Base-by-base conservation (phyloP, 768 basidiomycete species). In the Boletellus ananas region DNA sequence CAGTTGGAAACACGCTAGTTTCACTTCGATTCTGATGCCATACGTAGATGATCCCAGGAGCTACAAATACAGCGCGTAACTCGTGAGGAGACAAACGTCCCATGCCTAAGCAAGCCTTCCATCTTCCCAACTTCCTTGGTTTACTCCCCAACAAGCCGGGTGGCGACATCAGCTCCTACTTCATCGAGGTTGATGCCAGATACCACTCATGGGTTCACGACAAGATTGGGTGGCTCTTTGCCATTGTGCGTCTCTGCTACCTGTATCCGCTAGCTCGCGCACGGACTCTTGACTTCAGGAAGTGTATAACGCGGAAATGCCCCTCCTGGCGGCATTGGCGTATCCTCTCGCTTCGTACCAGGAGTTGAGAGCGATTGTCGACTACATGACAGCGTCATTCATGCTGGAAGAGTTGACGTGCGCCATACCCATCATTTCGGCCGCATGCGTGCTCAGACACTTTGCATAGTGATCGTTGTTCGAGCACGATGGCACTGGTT, bases 391-490 rank as follows among this genome's bases (percentile, higher is more conserved):
- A 12, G 18, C 47, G 14, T 67, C 65, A 8, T 65, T 67, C 49
- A 65, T 67, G 61, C 54, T 67, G 8, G 65, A 66, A 43, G 61
- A 63, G 34, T 36, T 65, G 33, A 66, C 65, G 65, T 61, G 47
- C 18, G 59, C 23, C 38, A n/a, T 10, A 14, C 51, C 16, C 16
- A 33, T 11, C 13, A 8, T 39, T 34, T 45, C 17, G 1, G 52
- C 12, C 36, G 20, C 20, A 47, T 4, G 9, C 18, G 9, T 20
- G 50, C 27, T 52, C 33, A 53, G n/a, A 6, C 4, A 23, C 31
- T 36, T 27, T 31, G 23, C 44, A 34, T 20, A 66, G 64, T 23
- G 65, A 66, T 49, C 59, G 57, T 2, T 54, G 54, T 29, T 64
- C 65, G 11, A 66, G 65, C 41, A 42, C 42, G 35, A 51, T 55